Evolutionary conservation across 2,329 filamentous ascomycete species (phyloP).

Genomic region (Phialophora tarda): DNA sequence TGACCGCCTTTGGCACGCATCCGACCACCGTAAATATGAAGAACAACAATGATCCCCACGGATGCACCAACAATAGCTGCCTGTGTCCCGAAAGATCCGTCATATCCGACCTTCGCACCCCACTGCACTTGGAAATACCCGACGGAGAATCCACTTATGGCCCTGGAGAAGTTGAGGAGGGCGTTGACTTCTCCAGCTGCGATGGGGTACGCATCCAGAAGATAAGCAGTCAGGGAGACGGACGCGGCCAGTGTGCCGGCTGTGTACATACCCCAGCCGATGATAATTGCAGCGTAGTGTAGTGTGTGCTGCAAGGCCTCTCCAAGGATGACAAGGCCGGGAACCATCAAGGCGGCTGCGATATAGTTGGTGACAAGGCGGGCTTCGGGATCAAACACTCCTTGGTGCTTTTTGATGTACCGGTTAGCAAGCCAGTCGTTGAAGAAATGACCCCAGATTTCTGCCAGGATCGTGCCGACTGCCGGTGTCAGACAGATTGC

Average conservation of each 20-base stretch:
- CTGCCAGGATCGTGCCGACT: slow-evolving; percentile 60
- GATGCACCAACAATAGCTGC: slow-evolving; percentile 47
- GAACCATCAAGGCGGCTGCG: slow-evolving; percentile 55
- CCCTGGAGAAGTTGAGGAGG: slow-evolving; percentile 58
- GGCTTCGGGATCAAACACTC: slow-evolving; percentile 62
- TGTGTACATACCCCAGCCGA: slow-evolving; percentile 59
- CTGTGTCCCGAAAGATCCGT: slow-evolving; percentile 55
- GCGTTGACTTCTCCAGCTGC: slow-evolving; percentile 59
- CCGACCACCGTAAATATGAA: slow-evolving; percentile 44
- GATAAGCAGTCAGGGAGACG: slow-evolving; percentile 58
- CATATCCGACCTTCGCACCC: slow-evolving; percentile 52
- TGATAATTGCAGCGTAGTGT: slow-evolving; percentile 57
- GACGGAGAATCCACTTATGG: slow-evolving; percentile 53
- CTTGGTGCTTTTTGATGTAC: slow-evolving; percentile 54
- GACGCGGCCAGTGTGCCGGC: slow-evolving; percentile 39
- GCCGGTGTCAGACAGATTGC: slow-evolving; percentile 64
- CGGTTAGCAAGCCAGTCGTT: slow-evolving; percentile 55
- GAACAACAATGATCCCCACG: slow-evolving; percentile 49
- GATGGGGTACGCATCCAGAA: slow-evolving; percentile 61
- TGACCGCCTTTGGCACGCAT: neutral
- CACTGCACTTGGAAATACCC: slow-evolving; percentile 59
- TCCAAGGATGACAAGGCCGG: slow-evolving; percentile 59
- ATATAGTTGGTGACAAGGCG: slow-evolving; percentile 57
- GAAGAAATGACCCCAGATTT: slow-evolving; percentile 61
- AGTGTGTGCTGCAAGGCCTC: slow-evolving; percentile 56